phyloP scores from a whole-genome alignment of 345 rosid genomes.

The Limnanthes douglasii region DNA sequence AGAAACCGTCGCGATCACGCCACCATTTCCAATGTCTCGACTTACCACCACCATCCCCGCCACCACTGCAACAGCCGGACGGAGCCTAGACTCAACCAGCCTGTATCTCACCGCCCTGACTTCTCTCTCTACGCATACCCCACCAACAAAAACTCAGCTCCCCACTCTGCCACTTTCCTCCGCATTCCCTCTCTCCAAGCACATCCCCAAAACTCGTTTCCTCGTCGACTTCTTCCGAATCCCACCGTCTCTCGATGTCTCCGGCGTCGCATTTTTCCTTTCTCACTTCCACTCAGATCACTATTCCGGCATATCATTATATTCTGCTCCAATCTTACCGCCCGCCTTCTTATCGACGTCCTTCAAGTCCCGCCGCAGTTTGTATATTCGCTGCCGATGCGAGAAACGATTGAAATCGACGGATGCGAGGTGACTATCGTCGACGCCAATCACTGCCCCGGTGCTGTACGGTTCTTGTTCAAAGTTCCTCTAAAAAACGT shows the following conservation, averaged over 20 bases:
- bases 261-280: constrained; percentile 52
- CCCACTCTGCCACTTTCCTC: constrained; percentile 10
- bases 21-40: too few relatives aligned
- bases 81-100: constrained; percentile 34
- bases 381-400: constrained; percentile 34
- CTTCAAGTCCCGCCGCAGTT: constrained; percentile 40
- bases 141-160: too few relatives aligned
- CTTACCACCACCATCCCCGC: too few relatives aligned
- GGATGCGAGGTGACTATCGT: constrained; percentile 48
- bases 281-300: constrained; percentile 94
- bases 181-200: constrained; percentile 39
- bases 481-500: constrained; percentile 21
- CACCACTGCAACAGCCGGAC: background rate
- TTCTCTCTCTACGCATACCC: constrained; percentile 9
- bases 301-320: constrained; percentile 62
- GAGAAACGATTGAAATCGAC: constrained; percentile 27
- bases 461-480: constrained; percentile 76
- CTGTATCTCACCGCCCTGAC: constrained; percentile 33
- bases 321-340: constrained; percentile 55
- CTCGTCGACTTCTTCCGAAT: constrained; percentile 65
- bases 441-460: constrained; percentile 89
- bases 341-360: constrained; percentile 35
- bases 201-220: constrained; percentile 66
- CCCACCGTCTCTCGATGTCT: constrained; percentile 21
- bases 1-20: too few relatives aligned